A percentile compares a stretch with the other conserved stretches of the same genome.
phyloP scores from a whole-genome alignment of 148 eudicot species.

The Rhododendron henanense region DNA sequence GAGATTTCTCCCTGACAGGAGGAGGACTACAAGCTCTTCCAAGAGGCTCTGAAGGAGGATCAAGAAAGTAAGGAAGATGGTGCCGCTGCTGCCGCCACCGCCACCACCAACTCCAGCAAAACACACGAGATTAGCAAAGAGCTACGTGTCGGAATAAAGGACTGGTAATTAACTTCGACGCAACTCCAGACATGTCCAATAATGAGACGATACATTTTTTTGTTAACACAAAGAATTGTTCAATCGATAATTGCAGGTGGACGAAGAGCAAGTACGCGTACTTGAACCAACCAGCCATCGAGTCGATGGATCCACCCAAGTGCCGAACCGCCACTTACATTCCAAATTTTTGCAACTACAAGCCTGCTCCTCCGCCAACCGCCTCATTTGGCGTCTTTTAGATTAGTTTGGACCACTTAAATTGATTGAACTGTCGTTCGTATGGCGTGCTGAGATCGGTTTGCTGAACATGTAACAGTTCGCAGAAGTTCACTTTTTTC shows the following conservation, averaged over 20 bases:
- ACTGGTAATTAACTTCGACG: conserved; percentile 52
- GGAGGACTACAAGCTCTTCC: conserved; percentile 45
- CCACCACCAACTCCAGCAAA: not conserved
- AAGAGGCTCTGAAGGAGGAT: conserved; percentile 36
- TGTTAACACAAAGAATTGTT: not conserved
- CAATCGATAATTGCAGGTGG: conserved; percentile 53
- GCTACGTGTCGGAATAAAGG: conserved; percentile 57
- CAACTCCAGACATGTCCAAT: not conserved
- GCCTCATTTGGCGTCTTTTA: conserved; percentile 20
- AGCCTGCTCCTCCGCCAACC: conserved; percentile 17
- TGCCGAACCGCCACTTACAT: conserved; percentile 31
- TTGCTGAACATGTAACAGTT: not conserved
- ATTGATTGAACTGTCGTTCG: not conserved
- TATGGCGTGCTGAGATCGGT: not conserved
- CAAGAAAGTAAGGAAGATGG: conserved; percentile 20
- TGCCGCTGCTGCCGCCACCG: not conserved
- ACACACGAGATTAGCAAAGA: conserved; percentile 30
- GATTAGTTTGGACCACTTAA: not conserved
- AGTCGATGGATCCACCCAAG: conserved; percentile 22
- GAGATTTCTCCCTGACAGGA: conserved; percentile 26
- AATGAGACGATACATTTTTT: not conserved
- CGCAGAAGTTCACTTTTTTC: not conserved
- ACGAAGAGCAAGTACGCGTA: conserved; percentile 79
- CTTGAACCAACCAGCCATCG: conserved; percentile 60
- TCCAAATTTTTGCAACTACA: conserved; percentile 37